A percentile compares a stretch with the other conserved stretches of the same genome.
Conservation (phyloP, 179 eudicot species). For the Pouteria campechiana region DNA sequence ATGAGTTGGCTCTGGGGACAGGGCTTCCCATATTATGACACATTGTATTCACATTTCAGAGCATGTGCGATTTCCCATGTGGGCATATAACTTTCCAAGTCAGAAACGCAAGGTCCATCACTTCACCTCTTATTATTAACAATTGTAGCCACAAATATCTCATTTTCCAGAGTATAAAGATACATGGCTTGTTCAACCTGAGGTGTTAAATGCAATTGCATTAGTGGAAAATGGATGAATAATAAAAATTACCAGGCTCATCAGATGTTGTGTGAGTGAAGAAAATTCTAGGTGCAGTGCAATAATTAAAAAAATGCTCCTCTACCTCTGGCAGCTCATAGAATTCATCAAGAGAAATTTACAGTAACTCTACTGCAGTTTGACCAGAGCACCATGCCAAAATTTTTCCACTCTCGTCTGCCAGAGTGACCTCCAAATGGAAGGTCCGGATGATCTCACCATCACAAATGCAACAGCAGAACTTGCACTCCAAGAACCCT, state of each 20-base stretch:
- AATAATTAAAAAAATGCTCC: not conserved
- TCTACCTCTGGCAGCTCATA: slow-evolving; percentile 78
- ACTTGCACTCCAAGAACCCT: slow-evolving; percentile 46
- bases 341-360: slow-evolving; percentile 88
- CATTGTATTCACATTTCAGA: slow-evolving; percentile 40
- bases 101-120: slow-evolving; percentile 15
- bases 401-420: slow-evolving; percentile 62
- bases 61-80: slow-evolving; percentile 70
- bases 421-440: slow-evolving; percentile 60
- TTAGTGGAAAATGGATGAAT: not conserved
- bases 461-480: slow-evolving; percentile 48
- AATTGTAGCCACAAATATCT: slow-evolving; percentile 53
- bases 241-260: not conserved
- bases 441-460: slow-evolving; percentile 50
- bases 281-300: no score
- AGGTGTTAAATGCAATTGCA: not conserved
- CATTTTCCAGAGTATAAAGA: slow-evolving; percentile 73
- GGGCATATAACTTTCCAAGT: slow-evolving; percentile 23
- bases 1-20: no score
- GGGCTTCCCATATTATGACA: no score
- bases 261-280: not conserved
- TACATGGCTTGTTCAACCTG: slow-evolving; percentile 94
- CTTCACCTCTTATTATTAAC: slow-evolving; percentile 41
- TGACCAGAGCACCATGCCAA: slow-evolving; percentile 91
- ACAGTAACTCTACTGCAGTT: slow-evolving; percentile 77